phyloP scores from a whole-genome alignment of 1,284 basidiomycete genomes.

The Pascua sp. region DNA sequence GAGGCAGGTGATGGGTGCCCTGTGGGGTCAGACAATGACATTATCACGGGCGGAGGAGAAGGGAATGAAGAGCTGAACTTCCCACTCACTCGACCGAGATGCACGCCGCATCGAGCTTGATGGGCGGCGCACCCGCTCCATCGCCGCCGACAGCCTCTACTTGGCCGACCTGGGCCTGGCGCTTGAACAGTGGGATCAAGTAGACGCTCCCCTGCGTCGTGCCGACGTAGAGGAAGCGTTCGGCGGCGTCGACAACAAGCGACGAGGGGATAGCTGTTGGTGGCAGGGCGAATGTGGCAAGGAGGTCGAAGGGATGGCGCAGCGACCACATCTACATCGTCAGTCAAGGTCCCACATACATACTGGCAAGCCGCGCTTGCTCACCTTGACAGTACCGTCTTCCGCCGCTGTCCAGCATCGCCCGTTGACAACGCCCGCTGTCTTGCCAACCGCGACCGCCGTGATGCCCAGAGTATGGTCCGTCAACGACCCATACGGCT shows the following conservation, averaged over 20 bases:
- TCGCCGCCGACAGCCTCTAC: conserved; percentile 71
- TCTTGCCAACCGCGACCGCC: conserved; percentile 69
- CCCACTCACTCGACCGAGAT: conserved; percentile 5
- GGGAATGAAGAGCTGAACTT: no score
- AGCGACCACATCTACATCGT: conserved; percentile 71
- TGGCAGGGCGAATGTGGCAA: conserved; percentile 84
- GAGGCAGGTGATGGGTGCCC: conserved; percentile 62
- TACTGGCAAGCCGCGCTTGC: conserved; percentile 6
- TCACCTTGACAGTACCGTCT: conserved; percentile 89
- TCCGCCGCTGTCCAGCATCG: conserved; percentile 67
- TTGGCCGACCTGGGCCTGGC: conserved; percentile 52
- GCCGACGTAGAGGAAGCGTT: conserved; percentile 83
- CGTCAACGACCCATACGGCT: conserved; percentile 73
- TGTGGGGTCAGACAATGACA: conserved; percentile 27
- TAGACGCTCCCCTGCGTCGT: conserved; percentile 67
- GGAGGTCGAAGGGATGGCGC: conserved; percentile 62
- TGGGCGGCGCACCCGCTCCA: conserved; percentile 61
- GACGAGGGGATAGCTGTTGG: conserved; percentile 54
- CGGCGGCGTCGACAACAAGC: conserved; percentile 74
- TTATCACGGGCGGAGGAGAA: not conserved
- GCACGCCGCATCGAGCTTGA: conserved; percentile 53
- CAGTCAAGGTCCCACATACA: not conserved
- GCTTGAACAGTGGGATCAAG: conserved; percentile 74
- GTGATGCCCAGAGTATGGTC: conserved; percentile 91
- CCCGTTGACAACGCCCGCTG: conserved; percentile 29